Evolutionary conservation across 1,284 basidiomycete genomes (phyloP).

Genomic region (Pseudozyma thailandica): DNA sequence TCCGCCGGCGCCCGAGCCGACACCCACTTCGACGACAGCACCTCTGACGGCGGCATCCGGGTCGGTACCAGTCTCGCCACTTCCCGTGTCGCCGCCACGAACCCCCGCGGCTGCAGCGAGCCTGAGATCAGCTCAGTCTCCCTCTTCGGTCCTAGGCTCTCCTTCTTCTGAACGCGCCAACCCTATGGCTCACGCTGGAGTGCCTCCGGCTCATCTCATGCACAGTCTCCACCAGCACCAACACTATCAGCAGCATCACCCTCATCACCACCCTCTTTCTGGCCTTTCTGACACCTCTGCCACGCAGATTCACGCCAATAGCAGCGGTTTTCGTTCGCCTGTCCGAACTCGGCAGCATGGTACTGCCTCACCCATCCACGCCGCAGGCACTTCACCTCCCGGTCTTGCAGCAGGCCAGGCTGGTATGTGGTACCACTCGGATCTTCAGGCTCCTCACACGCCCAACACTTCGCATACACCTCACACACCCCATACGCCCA

Average conservation of each 20-base stretch:
- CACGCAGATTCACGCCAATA: conserved; percentile 3
- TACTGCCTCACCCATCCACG: conserved; percentile 20
- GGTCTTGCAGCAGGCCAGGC: background rate
- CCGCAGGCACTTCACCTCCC: conserved; percentile 30
- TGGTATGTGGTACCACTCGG: conserved; percentile 13
- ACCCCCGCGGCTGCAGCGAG: conserved; percentile 26
- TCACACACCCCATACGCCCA: conserved; percentile 30
- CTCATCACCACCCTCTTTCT: conserved; percentile 5
- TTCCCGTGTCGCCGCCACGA: conserved; percentile 27
- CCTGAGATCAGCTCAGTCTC: conserved; percentile 20
- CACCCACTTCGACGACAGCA: conserved; percentile 11
- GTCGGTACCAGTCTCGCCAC: conserved; percentile 42
- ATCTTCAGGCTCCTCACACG: conserved; percentile 15
- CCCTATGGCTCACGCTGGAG: conserved; percentile 19
- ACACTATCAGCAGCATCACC: conserved; percentile 23
- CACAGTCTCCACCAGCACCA: conserved; percentile 41
- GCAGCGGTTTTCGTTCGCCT: conserved; percentile 34
- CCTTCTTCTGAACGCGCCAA: conserved; percentile 31
- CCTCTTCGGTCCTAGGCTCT: conserved; percentile 20
- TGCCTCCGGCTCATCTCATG: conserved; percentile 20
- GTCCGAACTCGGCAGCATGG: conserved; percentile 29
- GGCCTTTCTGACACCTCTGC: conserved; percentile 6
- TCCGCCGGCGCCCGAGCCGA: conserved; percentile 48
- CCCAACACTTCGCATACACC: conserved; percentile 22
- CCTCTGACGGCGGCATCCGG: conserved; percentile 9